These are phyloP conservation scores for Solanum medicagineum DNA, from an alignment of 257 asterid genomes.

Conservation along the genomic window DNA sequence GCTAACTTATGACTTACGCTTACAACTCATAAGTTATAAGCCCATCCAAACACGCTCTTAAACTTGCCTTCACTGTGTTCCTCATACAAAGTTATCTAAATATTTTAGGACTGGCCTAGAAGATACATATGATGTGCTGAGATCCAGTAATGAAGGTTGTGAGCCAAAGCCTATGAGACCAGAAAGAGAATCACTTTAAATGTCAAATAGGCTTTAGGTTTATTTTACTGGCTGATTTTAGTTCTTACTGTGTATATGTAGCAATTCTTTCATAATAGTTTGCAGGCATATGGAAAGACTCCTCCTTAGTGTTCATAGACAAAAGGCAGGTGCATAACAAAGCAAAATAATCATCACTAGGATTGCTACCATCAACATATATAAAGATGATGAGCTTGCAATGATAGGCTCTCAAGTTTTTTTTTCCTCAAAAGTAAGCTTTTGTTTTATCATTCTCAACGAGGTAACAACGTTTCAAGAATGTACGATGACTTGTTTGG, in stretches of 20 bases:
- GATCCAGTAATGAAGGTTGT: not conserved
- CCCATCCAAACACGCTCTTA: not conserved
- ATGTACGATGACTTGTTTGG: not conserved
- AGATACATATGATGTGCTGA: not conserved
- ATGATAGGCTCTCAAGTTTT: not conserved
- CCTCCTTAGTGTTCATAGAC: not conserved
- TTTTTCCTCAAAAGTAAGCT: not conserved
- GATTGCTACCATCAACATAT: not conserved
- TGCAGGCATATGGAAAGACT: not conserved
- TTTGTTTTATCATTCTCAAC: not conserved
- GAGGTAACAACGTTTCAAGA: not conserved
- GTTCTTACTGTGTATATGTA: not conserved
- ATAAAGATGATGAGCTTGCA: not conserved
- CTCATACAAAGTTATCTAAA: not conserved
- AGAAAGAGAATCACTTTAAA: not conserved
- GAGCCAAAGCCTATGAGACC: not conserved
- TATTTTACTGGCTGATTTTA: not conserved
- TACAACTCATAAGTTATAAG: not conserved
- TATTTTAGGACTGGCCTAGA: not conserved
- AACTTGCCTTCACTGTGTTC: not conserved
- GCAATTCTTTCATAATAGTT: not conserved
- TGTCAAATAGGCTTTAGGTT: not conserved
- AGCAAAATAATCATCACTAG: not conserved
- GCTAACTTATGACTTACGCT: not conserved
- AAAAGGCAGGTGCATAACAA: not conserved